Conservation (phyloP, 2,329 filamentous ascomycete species). For the Calonectria henricotiae region DNA sequence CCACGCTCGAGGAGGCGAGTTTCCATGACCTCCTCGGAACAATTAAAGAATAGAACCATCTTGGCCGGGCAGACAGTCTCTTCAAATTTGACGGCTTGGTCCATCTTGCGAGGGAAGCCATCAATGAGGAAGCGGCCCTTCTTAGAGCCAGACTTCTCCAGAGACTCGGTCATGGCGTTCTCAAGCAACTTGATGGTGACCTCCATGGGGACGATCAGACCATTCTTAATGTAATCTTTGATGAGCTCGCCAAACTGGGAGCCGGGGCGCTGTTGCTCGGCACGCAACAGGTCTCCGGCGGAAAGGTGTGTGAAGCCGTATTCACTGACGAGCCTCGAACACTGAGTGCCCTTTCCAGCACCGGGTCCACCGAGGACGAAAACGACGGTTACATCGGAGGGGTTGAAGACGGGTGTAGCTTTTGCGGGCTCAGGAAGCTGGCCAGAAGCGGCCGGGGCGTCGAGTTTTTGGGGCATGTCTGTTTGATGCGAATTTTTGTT, state of each 20-base stretch:
- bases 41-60: slow-evolving; percentile 95
- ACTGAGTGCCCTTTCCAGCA: slow-evolving; percentile 97
- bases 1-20: slow-evolving; percentile 87
- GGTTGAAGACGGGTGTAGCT: slow-evolving; percentile 79
- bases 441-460: slow-evolving; percentile 44
- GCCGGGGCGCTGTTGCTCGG: slow-evolving; percentile 90
- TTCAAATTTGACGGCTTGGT: slow-evolving; percentile 96
- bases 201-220: slow-evolving; percentile 98
- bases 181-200: slow-evolving; percentile 94
- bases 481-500: slow-evolving; percentile 21
- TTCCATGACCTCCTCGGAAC: slow-evolving; percentile 91
- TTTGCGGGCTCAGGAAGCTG: slow-evolving; percentile 67
- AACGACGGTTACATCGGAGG: slow-evolving; percentile 87
- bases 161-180: slow-evolving; percentile 87
- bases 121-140: slow-evolving; percentile 83
- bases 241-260: slow-evolving; percentile 95
- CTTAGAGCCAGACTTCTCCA: slow-evolving; percentile 66
- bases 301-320: slow-evolving; percentile 95
- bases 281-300: slow-evolving; percentile 92
- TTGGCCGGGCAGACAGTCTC: slow-evolving; percentile 86
- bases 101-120: slow-evolving; percentile 96
- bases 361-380: slow-evolving; percentile 98
- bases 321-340: slow-evolving; percentile 86
- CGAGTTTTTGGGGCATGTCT: slow-evolving; percentile 40
- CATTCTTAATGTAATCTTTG: slow-evolving; percentile 93